Evolutionary conservation across 192 early-diverging fungal genomes (phyloP).

Genomic region (Entophlyctis luteolus): DNA sequence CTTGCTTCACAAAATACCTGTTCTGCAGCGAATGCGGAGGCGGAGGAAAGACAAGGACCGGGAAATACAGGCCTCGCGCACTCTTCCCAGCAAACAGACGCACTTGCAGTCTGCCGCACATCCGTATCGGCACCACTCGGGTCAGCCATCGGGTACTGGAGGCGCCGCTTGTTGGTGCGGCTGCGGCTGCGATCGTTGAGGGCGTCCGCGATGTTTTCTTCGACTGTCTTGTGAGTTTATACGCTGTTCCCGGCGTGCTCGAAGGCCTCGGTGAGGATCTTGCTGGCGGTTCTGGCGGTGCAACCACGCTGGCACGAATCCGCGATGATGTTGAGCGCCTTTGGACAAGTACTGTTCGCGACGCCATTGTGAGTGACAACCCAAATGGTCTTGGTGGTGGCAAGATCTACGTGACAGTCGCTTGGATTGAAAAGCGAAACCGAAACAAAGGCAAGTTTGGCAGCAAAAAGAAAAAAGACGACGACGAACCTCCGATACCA

Average conservation of each 20-base stretch:
- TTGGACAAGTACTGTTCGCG: slow-evolving; percentile 34
- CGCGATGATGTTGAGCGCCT: slow-evolving; percentile 32
- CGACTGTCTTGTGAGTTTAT: slow-evolving; percentile 36
- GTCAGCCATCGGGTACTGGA: slow-evolving; percentile 36
- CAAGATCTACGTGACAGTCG: slow-evolving; percentile 38
- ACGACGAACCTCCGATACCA: slow-evolving; percentile 21
- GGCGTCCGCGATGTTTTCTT: slow-evolving; percentile 45
- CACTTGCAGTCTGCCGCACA: slow-evolving; percentile 50
- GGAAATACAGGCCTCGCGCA: slow-evolving; percentile 48
- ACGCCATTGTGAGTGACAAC: slow-evolving; percentile 25
- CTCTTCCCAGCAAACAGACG: slow-evolving; percentile 40
- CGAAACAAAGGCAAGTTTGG: slow-evolving; percentile 33
- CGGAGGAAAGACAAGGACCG: slow-evolving; percentile 49
- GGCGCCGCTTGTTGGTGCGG: slow-evolving; percentile 11
- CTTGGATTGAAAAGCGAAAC: slow-evolving; percentile 49
- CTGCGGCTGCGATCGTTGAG: slow-evolving; percentile 13
- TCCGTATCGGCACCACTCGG: slow-evolving; percentile 37
- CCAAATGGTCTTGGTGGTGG: slow-evolving; percentile 24
- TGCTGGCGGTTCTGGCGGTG: not conserved
- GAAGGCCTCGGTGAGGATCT: slow-evolving; percentile 8
- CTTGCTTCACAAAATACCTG: slow-evolving; percentile 38
- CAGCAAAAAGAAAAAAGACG: slow-evolving; percentile 21
- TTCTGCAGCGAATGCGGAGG: slow-evolving; percentile 54
- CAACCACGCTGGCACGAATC: not conserved
- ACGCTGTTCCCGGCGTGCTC: slow-evolving; percentile 37